Base-by-base conservation (phyloP, 2,329 filamentous ascomycete genomes). In the Elsinoe batatas region DNA sequence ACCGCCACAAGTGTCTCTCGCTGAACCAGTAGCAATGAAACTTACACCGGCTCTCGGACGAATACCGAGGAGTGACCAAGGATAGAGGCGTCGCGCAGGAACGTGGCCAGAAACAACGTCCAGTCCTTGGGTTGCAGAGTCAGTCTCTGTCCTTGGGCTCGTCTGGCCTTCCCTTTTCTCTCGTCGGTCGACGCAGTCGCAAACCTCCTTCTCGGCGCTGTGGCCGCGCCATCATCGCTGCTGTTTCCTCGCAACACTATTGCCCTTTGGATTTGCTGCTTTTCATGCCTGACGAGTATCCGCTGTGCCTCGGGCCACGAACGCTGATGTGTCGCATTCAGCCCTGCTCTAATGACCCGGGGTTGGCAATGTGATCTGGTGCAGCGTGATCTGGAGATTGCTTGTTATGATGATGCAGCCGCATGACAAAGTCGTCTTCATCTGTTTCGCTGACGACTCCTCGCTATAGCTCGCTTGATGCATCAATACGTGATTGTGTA, bases 191-290 rank as follows among this genome's bases (percentile, higher is more conserved):
- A 13, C 26, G 26, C 44, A 49, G 11, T 49, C 44, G 44, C 26
- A 49, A 12, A 49, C 44, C 26, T 49, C 44, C 44, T 49, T 38
- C 47, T 51, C 33, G 47, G 47, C 47, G 47, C 22, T 8, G 17
- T 33, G 26, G 40, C 40, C 44, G 33, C 44, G 44, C 44, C 44
- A 49, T 20, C 44, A 15, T 18, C 26, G 32, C 18, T 26, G 26
- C 32, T 38, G 15, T 20, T 37, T 35, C 36, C 33, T 26, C 47
- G 47, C 47, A 51, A 51, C 47, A 38, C 33, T 26, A 12, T 17
- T 11, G 2, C 44, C 26, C 18, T 35, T 20, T 12, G 20, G 47
- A 37, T 51, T 18, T n/a, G 6, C 15, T 18, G 8, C 30, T 26
- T 20, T 51, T 51, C 17, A 33, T 51, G 47, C 47, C 47, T 51